Base-by-base conservation (phyloP, 352 stramenopile species). In the Phytophthora cryptogea region DNA sequence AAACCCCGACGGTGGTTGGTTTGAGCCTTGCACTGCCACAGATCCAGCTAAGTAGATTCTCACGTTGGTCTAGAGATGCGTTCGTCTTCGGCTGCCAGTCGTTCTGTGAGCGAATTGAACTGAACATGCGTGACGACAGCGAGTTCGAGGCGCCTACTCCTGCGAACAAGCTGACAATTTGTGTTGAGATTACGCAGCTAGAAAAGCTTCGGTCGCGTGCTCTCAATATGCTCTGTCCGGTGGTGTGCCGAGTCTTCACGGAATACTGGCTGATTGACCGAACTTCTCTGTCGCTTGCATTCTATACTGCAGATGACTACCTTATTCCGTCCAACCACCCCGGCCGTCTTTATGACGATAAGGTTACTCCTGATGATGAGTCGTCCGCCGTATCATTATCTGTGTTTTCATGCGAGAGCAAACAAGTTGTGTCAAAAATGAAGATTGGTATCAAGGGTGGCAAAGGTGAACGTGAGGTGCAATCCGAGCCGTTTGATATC, bases 251-350 rank as follows among this genome's bases (percentile, higher is more conserved):
- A 32, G 76, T 95, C 11, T 95, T 86, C 51, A 86, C 71, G 5
- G 83, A 95, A 48, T 95, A 93, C 59, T 95, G 86, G 86, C 54
- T 95, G 39, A 88, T 95, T 45, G 83, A 95, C 51, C 80, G 86
- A 26, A 91, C 86, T 13, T 84, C 72, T 26, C 61, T 95, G 2
- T 86, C 70, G 6, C 77, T 95, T 7, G 68, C 74, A 10, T 90
- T 89, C 53, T 84, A 89, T 44, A 90, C 83, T 6, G 71, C 69
- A 2, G 73, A 86, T 50, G 76, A 81, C n/a, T 87, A 76, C 23
- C 66, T 77, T 8, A 87, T 87, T 32, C 68, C 74, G 16, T 78
- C 76, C 53, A 76, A 83, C 61, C 48, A 77, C 44, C 65, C 73
- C 16, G 59, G 57, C 0, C 64, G 68, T 40, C 43, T 68, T 5